A percentile compares a stretch with the other conserved stretches of the same genome.
These are phyloP conservation scores for Aspergillus aculeatus DNA, from an alignment of 2,329 filamentous ascomycete genomes.

Conservation along the genomic window DNA sequence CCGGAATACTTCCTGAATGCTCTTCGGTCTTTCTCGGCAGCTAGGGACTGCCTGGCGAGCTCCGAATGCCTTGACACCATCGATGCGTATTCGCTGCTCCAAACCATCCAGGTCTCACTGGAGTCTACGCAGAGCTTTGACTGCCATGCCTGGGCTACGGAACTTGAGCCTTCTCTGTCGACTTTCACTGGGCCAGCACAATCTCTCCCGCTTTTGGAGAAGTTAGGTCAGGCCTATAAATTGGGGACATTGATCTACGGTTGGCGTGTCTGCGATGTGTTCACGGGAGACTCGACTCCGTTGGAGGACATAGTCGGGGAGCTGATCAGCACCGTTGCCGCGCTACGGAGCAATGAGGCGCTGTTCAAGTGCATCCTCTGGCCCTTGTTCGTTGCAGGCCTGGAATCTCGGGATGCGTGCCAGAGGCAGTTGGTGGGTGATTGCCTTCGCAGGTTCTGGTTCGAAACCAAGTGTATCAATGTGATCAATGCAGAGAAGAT, in stretches of 20 bases:
- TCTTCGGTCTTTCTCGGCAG: slow-evolving; percentile 12
- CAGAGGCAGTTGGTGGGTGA: slow-evolving; percentile 6
- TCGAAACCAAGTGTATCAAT: slow-evolving; percentile 21
- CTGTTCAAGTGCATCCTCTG: slow-evolving; percentile 26
- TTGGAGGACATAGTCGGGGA: background rate
- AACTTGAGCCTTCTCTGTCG: background rate
- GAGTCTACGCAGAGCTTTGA: slow-evolving; percentile 3
- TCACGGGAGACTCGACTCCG: background rate
- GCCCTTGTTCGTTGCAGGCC: slow-evolving; percentile 21
- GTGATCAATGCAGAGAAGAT: slow-evolving; percentile 21
- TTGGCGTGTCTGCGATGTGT: slow-evolving; percentile 7
- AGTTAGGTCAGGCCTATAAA: slow-evolving; percentile 15
- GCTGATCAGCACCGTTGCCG: slow-evolving; percentile 9
- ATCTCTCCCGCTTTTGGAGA: background rate
- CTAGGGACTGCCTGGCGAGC: slow-evolving; percentile 5
- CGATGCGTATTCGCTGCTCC: background rate
- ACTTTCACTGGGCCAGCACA: background rate
- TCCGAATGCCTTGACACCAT: background rate
- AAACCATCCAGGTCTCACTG: background rate
- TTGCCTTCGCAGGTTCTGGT: slow-evolving; percentile 19
- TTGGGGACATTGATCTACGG: slow-evolving; percentile 16
- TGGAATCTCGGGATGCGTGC: slow-evolving; percentile 13
- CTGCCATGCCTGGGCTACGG: background rate
- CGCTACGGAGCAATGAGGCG: slow-evolving; percentile 3
- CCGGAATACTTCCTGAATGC: slow-evolving; percentile 10